Percentiles rank a stretch among this genome's conserved stretches.
These are phyloP conservation scores for Fabrea salina DNA, from an alignment of 169 alveolate genomes.

Conservation along the genomic window DNA sequence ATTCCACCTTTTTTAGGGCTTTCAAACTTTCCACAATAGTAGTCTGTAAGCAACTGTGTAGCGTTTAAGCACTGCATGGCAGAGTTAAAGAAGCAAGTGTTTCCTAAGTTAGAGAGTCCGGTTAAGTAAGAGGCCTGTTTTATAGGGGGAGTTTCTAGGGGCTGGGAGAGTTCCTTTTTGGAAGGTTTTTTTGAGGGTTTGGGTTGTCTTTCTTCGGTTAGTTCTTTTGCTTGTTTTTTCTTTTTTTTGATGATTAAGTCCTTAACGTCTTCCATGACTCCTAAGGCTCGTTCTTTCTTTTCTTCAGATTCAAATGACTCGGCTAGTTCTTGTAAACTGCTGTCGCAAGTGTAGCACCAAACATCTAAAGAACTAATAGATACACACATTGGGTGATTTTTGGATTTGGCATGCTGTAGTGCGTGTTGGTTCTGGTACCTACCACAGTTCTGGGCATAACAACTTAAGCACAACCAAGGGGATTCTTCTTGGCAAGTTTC, in stretches of 20 bases:
- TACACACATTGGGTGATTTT: neutral
- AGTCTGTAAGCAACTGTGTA: neutral
- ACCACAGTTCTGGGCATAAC: neutral
- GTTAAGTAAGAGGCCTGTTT: too few relatives aligned
- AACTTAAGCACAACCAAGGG: neutral
- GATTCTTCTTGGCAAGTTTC: neutral
- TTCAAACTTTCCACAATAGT: neutral
- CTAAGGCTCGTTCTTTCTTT: neutral
- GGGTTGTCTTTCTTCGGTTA: neutral
- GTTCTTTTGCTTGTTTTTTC: neutral
- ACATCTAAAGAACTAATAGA: neutral
- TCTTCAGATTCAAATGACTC: neutral
- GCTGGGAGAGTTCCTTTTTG: neutral
- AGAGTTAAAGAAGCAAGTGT: conserved; percentile 7
- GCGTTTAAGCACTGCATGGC: neutral
- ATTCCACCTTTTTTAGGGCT: neutral
- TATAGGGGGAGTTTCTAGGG: neutral
- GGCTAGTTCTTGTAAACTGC: neutral
- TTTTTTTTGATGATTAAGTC: neutral
- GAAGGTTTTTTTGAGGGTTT: neutral
- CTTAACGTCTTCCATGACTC: neutral
- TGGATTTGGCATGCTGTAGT: neutral
- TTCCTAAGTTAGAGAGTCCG: neutral
- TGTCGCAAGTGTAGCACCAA: neutral
- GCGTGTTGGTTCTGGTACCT: neutral